Base-by-base conservation (phyloP, 1,139 yeast species). In the Candida freyschussii region DNA sequence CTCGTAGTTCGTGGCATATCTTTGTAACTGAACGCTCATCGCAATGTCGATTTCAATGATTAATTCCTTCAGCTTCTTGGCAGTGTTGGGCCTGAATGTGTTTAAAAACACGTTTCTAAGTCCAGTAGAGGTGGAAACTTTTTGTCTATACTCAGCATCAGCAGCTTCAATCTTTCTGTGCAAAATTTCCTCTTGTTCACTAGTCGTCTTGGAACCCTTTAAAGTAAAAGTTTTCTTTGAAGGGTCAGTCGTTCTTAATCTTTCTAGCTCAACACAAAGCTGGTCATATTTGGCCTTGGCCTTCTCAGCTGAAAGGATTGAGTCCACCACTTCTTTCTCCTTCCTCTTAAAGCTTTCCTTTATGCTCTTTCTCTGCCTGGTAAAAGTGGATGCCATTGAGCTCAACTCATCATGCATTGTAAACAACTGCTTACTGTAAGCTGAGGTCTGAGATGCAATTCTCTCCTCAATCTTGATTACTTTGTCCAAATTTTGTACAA, bases 101-200 rank as follows among this genome's bases (percentile, higher is more conserved):
- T 72, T 69, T 40, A 84, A 61, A 32, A 87, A 72, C 41, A 83
- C 91, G 43, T 76, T 81, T 56, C 93, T 80, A 43, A 78, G 60
- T 32, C 82, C 75, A 44, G 82, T 81, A 21, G 93, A 83, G 4
- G 75, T 64, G 24, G 77, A 71, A 5, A 87, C 95, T 50, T 75
- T 82, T 51, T 74, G 75, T 53, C 78, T 78, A 60, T 85, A 91
- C 43, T 91, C 98, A 37, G 74, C 72, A 54, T 91, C 96, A 0
- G 96, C 93, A 31, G 66, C 59, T 46, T 82, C 87, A 25, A 91
- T 86, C 55, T 91, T 87, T 34, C 80, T 62, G 43, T 75, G 78
- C 18, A 89, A 64, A 33, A 89, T 96, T 52, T 89, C 97, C 53
- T 91, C 97, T 56, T 87, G 95, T 59, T 89, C 96, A 33, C 82